Evolutionary conservation across 805 yeast species (phyloP), one percentile per base, ranked within the genome.

Genomic region (Kluyveromyces lactis): DNA sequence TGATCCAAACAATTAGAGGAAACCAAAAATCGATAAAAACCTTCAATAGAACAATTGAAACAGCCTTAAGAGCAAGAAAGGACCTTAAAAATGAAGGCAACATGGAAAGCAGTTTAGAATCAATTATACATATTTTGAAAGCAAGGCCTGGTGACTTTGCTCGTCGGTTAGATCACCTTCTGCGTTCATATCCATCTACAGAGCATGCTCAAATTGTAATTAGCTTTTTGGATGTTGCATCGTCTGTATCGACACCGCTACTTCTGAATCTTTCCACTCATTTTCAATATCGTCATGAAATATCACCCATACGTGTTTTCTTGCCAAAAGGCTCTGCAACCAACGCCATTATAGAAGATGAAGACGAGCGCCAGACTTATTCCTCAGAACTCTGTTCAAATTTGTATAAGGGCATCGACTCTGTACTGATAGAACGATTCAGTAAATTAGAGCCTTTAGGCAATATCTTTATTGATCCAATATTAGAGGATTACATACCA

Each of bases 71-170:
- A 16, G 34, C 18, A 29, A 19, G 28, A 18, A 19, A 28, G n/a
- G 12, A 11, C 7, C 16, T 5, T 12, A 15, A 27, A 7, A n/a
- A 27, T 27, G n/a, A 5, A 7, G 5, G 7, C 5, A 5, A 7
- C 30, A 27, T 6, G 5, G 30, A 27, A n/a, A 11, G 7, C 7
- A n/a, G 7, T 5, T 11, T 18, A 16, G 17, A 3, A 9, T n/a
- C 9, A 34, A 29, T 17, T 21, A 31, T 36, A 15, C 19, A 28
- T 18, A 10, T 18, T 28, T 19, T 36, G n/a, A 28, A 36, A 15
- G 18, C n/a, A 4, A n/a, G 40, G 13, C 40, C 40, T 4, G 40
- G 40, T 4, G 40, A 36, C 34, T 36, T 36, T 29, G 40, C 40
- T 9, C 33, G 40, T 19, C 29, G 40, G 19, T 18, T 36, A 31